These are phyloP conservation scores for Aspergillus mulundensis DNA, from an alignment of 495 filamentous ascomycete species.

Conservation along the genomic window DNA sequence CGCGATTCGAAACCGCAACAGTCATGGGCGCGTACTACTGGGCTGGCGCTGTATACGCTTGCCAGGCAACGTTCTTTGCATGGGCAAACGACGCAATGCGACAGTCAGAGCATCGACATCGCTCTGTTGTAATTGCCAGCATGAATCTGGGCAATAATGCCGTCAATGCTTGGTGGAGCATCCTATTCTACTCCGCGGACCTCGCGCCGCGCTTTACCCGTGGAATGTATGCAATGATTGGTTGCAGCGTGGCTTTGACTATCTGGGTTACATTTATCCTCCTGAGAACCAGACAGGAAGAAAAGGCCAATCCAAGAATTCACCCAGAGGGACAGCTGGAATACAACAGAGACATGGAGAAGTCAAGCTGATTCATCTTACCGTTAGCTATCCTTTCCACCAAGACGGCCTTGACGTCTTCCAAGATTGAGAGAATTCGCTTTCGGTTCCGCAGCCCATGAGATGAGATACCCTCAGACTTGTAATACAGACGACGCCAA, in stretches of 20 bases:
- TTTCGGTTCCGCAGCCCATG: not conserved
- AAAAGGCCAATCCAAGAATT: not conserved
- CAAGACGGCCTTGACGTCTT: not conserved
- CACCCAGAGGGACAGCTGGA: not conserved
- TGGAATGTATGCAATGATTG: conserved; percentile 59
- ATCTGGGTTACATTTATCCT: conserved; percentile 49
- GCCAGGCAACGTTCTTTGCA: conserved; percentile 55
- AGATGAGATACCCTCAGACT: not conserved
- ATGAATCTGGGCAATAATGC: conserved; percentile 56
- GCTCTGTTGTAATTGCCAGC: conserved; percentile 47
- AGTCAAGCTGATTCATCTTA: not conserved
- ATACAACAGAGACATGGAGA: not conserved
- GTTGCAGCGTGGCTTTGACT: conserved; percentile 44
- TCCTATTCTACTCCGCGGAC: conserved; percentile 58
- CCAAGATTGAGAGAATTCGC: not conserved
- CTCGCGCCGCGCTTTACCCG: conserved; percentile 56
- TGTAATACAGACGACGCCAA: not conserved
- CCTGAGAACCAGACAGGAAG: conserved; percentile 23
- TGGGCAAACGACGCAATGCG: conserved; percentile 58
- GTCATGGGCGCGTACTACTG: conserved; percentile 53
- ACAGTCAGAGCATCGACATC: conserved; percentile 37
- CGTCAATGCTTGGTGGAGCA: conserved; percentile 58
- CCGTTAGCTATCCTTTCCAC: not conserved
- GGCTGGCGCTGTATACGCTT: conserved; percentile 51
- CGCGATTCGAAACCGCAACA: conserved; percentile 34